phyloP scores from a whole-genome alignment of 768 basidiomycete genomes.

The Boletus coccyginus region DNA sequence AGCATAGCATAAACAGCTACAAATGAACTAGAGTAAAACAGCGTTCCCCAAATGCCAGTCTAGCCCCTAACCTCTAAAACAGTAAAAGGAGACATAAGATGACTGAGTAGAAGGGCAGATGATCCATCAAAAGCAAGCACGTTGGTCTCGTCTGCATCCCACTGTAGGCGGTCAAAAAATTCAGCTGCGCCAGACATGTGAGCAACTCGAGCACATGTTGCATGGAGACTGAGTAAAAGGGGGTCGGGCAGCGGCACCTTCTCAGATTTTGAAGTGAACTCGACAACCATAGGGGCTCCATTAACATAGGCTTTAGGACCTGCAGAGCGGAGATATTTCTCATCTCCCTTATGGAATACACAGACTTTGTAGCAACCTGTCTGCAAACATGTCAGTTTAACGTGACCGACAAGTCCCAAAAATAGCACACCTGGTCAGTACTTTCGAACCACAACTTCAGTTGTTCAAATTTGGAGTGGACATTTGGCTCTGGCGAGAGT shows the following conservation, averaged over 20 bases:
- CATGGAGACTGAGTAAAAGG: neutral
- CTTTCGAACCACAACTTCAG: neutral
- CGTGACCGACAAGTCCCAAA: neutral
- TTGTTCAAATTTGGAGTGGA: accelerated
- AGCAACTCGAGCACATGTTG: neutral
- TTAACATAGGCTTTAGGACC: too few relatives aligned
- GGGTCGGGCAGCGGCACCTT: neutral
- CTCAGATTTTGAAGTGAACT: too few relatives aligned
- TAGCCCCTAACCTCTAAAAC: neutral
- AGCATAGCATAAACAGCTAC: too few relatives aligned
- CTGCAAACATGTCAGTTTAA: neutral
- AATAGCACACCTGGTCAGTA: neutral
- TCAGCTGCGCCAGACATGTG: slow-evolving; percentile 4
- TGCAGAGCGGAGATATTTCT: too few relatives aligned
- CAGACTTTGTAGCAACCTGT: too few relatives aligned
- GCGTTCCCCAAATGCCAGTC: too few relatives aligned
- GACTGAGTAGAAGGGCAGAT: neutral
- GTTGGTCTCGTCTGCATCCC: neutral
- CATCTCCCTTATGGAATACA: too few relatives aligned
- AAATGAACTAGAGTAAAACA: too few relatives aligned
- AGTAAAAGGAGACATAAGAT: neutral
- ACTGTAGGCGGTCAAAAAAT: neutral
- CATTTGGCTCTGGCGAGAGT: neutral
- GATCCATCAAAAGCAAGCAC: neutral
- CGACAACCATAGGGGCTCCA: too few relatives aligned